Base-by-base conservation (phyloP, 192 early-diverging fungal genomes). In the Backusella tuberculispora region DNA sequence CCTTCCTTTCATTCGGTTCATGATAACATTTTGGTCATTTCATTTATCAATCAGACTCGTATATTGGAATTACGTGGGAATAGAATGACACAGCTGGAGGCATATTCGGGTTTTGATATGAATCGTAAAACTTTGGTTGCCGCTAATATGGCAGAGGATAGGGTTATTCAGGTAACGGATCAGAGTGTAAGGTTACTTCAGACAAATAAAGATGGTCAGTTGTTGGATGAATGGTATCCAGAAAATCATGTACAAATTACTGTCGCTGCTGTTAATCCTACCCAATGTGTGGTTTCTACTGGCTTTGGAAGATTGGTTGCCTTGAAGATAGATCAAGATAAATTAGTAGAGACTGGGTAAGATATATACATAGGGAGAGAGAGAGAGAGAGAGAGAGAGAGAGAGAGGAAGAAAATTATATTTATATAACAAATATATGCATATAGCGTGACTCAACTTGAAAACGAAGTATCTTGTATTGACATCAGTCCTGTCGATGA, bases 391-490 rank as follows among this genome's bases (percentile, higher is more conserved):
- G 29, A 67, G 21, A 67, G n/a, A 34, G 15, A 38, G 15, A 41
- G 6, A 4, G 4, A 69, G 6, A 43, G 1, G 17, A 43, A n/a
- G 37, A 14, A 26, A 3, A 43, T 67, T 46, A 5, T 29, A 12
- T 45, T 44, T 26, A 5, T 69, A 14, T 26, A n/a, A 19, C 21
- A 14, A 8, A 13, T n/a, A 34, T n/a, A 14, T 7, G 26, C n/a
- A 19, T 60, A 17, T 60, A 80, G 78, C 12, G 37, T 40, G 56
- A 88, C 79, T 38, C 81, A 75, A 63, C 80, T 95, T 41, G 86
- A 83, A 15, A 78, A 90, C 63, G 90, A 95, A 53, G 87, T 96
- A 41, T 83, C 95, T 5, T 95, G 94, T 71, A 75, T 98, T 19
- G 87, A 91, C 73, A 87, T 94, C 45, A 84, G 80, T 63, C 74